Evolutionary conservation across 169 alveolate genomes (phyloP).

Genomic region (Cryptosporidium canis): DNA sequence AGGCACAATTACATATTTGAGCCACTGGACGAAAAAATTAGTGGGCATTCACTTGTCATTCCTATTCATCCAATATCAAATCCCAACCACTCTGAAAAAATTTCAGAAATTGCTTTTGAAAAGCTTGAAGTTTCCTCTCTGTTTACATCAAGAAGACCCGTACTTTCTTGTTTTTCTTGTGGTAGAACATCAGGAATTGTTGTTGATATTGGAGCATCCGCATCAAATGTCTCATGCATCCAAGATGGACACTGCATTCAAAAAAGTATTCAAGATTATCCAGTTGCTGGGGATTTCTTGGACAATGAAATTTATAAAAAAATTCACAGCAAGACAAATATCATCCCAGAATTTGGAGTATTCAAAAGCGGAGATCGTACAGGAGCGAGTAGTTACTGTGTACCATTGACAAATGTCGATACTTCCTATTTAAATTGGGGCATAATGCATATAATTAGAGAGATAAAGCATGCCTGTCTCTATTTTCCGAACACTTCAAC

Average conservation of each 20-base stretch:
- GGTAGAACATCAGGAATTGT: constrained; percentile 67
- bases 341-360: constrained; percentile 60
- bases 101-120: constrained; percentile 64
- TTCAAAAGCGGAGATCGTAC: background rate
- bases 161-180: constrained; percentile 62
- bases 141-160: constrained; percentile 57
- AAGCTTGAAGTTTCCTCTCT: constrained; percentile 29
- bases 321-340: constrained; percentile 14
- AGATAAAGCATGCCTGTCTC: constrained; percentile 34
- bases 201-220: constrained; percentile 68
- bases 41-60: constrained; percentile 30
- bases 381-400: background rate
- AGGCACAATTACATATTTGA: constrained; percentile 22
- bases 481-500: constrained; percentile 6
- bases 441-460: constrained; percentile 27
- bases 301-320: constrained; percentile 61
- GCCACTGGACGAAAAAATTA: constrained; percentile 53
- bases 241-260: constrained; percentile 68
- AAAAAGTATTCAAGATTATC: constrained; percentile 53
- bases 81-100: background rate
- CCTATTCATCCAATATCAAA: constrained; percentile 37
- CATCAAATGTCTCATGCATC: constrained; percentile 58
- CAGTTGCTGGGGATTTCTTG: constrained; percentile 59
- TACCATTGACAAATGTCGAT: constrained; percentile 48
- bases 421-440: constrained; percentile 53